Evolutionary conservation across 192 early-diverging fungal genomes (phyloP).

Genomic region (Podochytrium sp.): DNA sequence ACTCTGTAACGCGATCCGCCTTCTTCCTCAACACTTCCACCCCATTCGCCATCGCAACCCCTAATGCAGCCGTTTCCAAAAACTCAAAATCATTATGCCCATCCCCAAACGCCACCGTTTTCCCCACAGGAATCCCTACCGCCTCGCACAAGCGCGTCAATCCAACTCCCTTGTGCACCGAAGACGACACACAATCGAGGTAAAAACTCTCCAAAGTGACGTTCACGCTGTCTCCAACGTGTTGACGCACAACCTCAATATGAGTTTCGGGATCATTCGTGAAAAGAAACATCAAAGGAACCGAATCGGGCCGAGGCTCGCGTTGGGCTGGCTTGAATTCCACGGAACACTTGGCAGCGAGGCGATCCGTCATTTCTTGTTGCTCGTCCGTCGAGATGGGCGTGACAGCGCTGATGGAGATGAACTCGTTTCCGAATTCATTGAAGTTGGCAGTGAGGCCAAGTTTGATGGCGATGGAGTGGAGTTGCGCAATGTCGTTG

Average conservation of each 20-base stretch:
- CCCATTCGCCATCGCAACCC: constrained; percentile 27
- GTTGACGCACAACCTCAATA: neutral
- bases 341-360: neutral
- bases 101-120: constrained; percentile 24
- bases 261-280: neutral
- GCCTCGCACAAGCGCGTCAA: neutral
- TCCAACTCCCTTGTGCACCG: constrained; percentile 9
- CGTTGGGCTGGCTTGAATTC: neutral
- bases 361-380: neutral
- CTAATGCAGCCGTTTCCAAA: constrained; percentile 15
- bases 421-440: neutral
- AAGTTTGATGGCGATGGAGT: neutral
- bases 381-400: neutral
- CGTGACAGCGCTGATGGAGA: no score
- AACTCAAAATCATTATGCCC: constrained; percentile 29
- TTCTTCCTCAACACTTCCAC: neutral
- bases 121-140: neutral
- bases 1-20: constrained; percentile 4
- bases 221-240: neutral
- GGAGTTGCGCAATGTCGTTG: neutral
- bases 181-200: constrained; percentile 5
- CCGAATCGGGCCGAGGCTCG: neutral
- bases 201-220: constrained; percentile 22
- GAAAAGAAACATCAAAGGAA: neutral
- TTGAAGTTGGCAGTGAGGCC: constrained; percentile 11